These are phyloP conservation scores for Emmonsiellopsis sp. DNA, from an alignment of 2,329 filamentous ascomycete species.

Conservation along the genomic window DNA sequence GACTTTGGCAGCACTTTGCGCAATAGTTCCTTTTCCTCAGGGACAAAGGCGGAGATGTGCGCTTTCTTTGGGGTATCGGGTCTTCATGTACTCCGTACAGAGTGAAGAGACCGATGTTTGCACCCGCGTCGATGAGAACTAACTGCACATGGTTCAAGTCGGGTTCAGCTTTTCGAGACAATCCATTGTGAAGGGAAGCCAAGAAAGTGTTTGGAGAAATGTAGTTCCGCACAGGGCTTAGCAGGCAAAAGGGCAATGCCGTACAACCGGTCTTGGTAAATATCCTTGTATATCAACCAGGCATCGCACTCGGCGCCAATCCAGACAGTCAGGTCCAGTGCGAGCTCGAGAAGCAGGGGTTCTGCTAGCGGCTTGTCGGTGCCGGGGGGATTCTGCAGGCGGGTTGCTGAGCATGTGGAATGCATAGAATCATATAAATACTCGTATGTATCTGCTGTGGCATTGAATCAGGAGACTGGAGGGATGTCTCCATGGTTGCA, in stretches of 20 bases:
- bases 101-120: constrained; percentile 19
- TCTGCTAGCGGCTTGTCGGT: neutral
- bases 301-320: neutral
- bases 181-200: neutral
- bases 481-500: neutral
- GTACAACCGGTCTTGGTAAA: neutral
- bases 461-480: neutral
- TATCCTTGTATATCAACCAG: neutral
- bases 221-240: neutral
- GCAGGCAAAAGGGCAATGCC: neutral
- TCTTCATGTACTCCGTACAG: constrained; percentile 15
- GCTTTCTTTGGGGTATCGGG: constrained; percentile 11
- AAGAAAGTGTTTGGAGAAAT: neutral
- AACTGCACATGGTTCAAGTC: neutral
- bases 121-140: constrained; percentile 15
- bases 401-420: neutral
- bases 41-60: constrained; percentile 15
- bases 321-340: neutral
- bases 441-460: neutral
- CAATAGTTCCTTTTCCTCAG: too few relatives aligned
- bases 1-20: too few relatives aligned
- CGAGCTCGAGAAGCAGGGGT: neutral
- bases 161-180: neutral
- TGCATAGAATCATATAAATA: neutral
- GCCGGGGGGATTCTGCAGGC: neutral